A percentile compares a stretch with the other conserved stretches of the same genome.
phyloP scores from a whole-genome alignment of 305 asterid species.

The Fraxinus nigra region DNA sequence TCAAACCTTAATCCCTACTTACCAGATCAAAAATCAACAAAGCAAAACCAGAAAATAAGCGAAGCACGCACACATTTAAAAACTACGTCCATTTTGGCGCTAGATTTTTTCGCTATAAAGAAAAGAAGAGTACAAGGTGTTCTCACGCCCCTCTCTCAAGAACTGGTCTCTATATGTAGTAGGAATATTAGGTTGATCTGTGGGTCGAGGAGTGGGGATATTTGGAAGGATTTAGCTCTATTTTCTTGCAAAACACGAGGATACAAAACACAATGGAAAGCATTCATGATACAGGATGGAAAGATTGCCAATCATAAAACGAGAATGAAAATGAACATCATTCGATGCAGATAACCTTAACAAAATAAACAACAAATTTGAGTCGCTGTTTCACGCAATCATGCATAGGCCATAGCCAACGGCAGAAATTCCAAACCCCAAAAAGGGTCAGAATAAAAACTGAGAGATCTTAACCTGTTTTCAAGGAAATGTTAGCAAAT shows the following conservation, averaged over 20 bases:
- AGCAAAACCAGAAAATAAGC: not conserved
- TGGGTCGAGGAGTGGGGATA: not conserved
- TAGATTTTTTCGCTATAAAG: not conserved
- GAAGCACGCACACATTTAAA: not conserved
- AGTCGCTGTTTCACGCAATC: not conserved
- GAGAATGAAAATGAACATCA: not conserved
- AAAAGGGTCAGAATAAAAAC: not conserved
- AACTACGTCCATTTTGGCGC: not conserved
- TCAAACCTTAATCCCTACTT: not conserved
- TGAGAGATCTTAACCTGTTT: constrained; percentile 14
- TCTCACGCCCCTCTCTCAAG: not conserved
- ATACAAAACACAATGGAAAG: not conserved
- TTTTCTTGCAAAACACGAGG: not conserved
- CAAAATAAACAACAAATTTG: not conserved
- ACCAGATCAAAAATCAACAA: not conserved
- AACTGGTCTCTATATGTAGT: not conserved
- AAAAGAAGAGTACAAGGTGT: not conserved
- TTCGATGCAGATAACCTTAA: not conserved
- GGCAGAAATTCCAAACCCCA: not conserved
- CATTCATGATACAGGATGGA: not conserved
- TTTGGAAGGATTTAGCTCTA: not conserved
- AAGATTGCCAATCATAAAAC: not conserved
- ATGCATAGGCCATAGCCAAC: not conserved
- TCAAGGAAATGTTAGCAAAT: constrained; percentile 22
- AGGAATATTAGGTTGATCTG: not conserved